Evolutionary conservation across 495 filamentous ascomycete genomes (phyloP), one percentile per base, ranked within the genome.

Genomic region (Neurospora sp.): DNA sequence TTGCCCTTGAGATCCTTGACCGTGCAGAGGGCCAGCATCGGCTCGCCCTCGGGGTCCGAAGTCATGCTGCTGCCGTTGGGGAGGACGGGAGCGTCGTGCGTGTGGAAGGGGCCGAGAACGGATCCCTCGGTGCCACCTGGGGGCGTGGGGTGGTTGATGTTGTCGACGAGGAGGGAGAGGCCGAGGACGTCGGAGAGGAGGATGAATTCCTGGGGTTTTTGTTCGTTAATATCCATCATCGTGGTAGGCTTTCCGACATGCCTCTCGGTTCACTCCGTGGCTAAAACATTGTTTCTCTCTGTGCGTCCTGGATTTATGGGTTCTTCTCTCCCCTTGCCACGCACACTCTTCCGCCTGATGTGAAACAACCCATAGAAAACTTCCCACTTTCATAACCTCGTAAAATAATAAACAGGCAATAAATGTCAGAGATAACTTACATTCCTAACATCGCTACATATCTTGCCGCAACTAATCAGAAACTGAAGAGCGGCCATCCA

Each of bases 21-120:
- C 0, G 87, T 92, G 83, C 94, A 95, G 18, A 94, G 78, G 16
- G 93, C 90, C 12, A 97, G 88, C 75, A 93, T 88, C 0, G 92
- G 91, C 78, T 89, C 87, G 27, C 92, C 92, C 40, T 85, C 83
- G 0, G 89, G 85, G 76, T 95, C 93, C 73, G 89, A 88, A 16
- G 91, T 90, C 85, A 98, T 94, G 76, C 78, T 77, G 23, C 86
- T 83, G 37, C 94, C 94, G 74, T 90, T 83, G 14, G 85, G 71
- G 54, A 92, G 85, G 40, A 85, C 80, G 37, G 90, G 86, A 4
- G 94, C 93, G 77, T 97, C 94, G 82, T 97, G 92, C 3, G 93
- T 95, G 85, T 98, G 94, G 86, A 97, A 98, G 62, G 94, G 94
- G 0, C 94, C 94, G 0, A 97, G 88, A 39, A 98, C 92, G 4